Base-by-base conservation (phyloP, 1,139 yeast species). In the Groenewaldozyma auringiensis region DNA sequence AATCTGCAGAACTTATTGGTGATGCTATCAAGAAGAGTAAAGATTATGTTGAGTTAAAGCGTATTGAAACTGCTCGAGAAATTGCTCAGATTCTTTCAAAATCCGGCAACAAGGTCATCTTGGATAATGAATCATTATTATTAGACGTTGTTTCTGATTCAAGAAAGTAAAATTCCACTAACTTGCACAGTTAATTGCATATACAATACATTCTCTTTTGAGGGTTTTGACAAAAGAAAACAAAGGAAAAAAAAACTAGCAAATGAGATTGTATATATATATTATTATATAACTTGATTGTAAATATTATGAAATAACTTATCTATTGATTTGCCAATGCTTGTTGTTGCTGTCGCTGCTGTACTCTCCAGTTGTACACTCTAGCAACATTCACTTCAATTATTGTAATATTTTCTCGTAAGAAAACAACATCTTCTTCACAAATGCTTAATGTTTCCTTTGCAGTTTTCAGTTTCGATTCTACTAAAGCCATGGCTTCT, bases 351-450 rank as follows among this genome's bases (percentile, higher is more conserved):
- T 76, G 78, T 61, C 95, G 78, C 67, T 87, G 75, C 59, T 85
- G 92, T 8, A 92, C 96, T 61, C 88, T 96, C 96, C 96, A 89
- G 62, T 92, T 92, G 63, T 89, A 89, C 47, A 88, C 79, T 54
- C 98, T 75, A 1, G 98, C 97, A 16, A 95, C 87, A 61, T 92
- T 92, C 44, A 92, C 99, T 65, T 92, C 97, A 92, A 92, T 86
- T 2, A 97, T 89, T 20, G 99, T 92, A 53, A 92, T 89, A 60
- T 89, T 88, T 55, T 89, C 95, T 58, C 95, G 76, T 58, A 94
- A 70, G 58, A 82, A 92, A 58, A 86, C 95, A 54, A 92, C 72
- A 63, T 92, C 98, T 57, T 87, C 95, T 54, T 81, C 77, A 34
- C 92, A 81, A 8, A 74, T 66, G 25, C 64, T 61, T 54, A 82